phyloP scores from a whole-genome alignment of 495 filamentous ascomycete genomes.

The Podospora pseudopauciseta region DNA sequence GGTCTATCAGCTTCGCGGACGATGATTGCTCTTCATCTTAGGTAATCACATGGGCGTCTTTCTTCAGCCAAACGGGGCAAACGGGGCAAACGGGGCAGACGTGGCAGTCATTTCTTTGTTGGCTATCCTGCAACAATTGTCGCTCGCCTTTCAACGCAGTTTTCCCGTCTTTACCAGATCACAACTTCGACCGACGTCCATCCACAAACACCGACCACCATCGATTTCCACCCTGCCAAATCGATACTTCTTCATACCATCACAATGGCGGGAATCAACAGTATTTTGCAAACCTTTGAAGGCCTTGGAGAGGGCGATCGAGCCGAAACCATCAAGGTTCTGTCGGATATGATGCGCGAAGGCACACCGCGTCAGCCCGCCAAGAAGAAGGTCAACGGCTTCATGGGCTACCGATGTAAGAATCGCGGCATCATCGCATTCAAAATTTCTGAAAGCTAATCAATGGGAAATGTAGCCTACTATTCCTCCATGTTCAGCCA shows the following conservation, averaged over 20 bases:
- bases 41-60: not conserved
- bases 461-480: slow-evolving; percentile 3
- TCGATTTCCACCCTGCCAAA: not conserved
- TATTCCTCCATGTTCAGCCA: slow-evolving; percentile 18
- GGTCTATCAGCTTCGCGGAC: not conserved
- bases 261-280: slow-evolving; percentile 12
- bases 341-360: slow-evolving; percentile 14
- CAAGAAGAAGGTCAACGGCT: slow-evolving; percentile 20
- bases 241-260: not conserved
- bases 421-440: not conserved
- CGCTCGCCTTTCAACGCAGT: not conserved
- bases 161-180: not conserved
- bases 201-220: not conserved
- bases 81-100: too few species aligned
- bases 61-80: not conserved
- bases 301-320: slow-evolving; percentile 11
- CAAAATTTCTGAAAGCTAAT: not conserved
- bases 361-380: slow-evolving; percentile 8
- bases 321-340: slow-evolving; percentile 12
- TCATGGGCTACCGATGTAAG: slow-evolving; percentile 20
- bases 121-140: not conserved
- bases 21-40: not conserved
- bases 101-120: not conserved
- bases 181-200: not conserved
- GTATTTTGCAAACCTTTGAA: slow-evolving; percentile 13